Conservation (phyloP, 129 eudicot genomes). For the Tagetes patula region DNA sequence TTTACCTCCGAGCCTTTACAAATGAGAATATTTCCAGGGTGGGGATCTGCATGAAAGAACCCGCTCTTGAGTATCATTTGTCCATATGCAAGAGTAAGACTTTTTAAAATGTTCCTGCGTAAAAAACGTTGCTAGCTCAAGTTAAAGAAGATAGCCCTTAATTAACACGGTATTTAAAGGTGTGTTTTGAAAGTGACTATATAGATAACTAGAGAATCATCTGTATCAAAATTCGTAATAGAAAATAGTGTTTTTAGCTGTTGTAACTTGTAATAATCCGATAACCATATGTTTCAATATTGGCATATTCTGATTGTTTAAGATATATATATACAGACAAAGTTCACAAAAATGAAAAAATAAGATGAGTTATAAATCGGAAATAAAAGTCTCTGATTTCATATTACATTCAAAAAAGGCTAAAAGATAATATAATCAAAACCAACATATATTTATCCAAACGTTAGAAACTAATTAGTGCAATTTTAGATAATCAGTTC, state of each 20-base stretch:
- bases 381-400: background rate
- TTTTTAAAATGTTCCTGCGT: constrained; percentile 83
- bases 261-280: background rate
- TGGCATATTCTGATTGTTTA: background rate
- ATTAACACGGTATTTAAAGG: background rate
- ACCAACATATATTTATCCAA: background rate
- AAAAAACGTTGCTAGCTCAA: constrained; percentile 8
- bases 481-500: background rate
- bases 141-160: background rate
- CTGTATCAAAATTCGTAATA: background rate
- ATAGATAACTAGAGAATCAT: background rate
- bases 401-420: background rate
- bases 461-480: background rate
- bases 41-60: constrained; percentile 99
- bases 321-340: background rate
- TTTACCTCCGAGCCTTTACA: constrained; percentile 87
- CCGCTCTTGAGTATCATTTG: constrained; percentile 98
- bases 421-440: background rate
- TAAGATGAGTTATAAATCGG: background rate
- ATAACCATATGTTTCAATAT: background rate
- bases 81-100: constrained; percentile 86
- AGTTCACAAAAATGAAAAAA: background rate
- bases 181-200: background rate
- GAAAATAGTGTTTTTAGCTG: background rate
- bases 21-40: constrained; percentile 92